These are phyloP conservation scores for Apiospora koreana DNA, from an alignment of 2,329 filamentous ascomycete genomes.

Conservation along the genomic window DNA sequence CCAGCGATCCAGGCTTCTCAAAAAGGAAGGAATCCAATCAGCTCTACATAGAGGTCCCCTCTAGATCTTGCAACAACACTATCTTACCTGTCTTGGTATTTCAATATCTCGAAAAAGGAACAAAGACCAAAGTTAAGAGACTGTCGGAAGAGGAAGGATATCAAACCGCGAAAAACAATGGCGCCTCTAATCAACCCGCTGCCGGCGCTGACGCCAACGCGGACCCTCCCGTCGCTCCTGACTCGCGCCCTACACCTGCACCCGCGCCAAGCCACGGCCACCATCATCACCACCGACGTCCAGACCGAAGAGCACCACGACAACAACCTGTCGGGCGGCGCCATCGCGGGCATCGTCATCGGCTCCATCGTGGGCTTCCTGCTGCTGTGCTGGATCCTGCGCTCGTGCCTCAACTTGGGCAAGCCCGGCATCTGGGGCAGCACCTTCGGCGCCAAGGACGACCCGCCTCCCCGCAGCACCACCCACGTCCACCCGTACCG, in stretches of 20 bases:
- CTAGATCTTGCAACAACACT: no score
- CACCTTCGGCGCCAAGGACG: conserved; percentile 29
- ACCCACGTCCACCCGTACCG: conserved; percentile 21
- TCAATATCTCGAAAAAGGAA: no score
- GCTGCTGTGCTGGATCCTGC: conserved; percentile 48
- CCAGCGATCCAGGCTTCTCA: background rate
- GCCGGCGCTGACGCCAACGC: conserved; percentile 19
- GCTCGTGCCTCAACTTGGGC: conserved; percentile 44
- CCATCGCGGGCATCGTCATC: conserved; percentile 54
- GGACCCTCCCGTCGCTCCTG: conserved; percentile 24
- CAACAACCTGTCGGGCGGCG: conserved; percentile 44
- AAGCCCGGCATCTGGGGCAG: conserved; percentile 25
- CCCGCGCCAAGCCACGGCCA: conserved; percentile 29
- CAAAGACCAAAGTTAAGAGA: no score
- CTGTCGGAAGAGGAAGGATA: no score
- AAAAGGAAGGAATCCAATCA: background rate
- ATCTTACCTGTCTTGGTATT: no score
- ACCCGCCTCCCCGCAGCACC: conserved; percentile 17
- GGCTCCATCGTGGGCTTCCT: conserved; percentile 48
- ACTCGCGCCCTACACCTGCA: conserved; percentile 18
- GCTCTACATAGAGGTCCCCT: background rate
- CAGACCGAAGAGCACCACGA: conserved; percentile 21
- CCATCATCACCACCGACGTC: conserved; percentile 22
- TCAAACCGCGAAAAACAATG: background rate
- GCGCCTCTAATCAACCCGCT: background rate